A percentile compares a stretch with the other conserved stretches of the same genome.
These are phyloP conservation scores for Phoma sp. DNA, from an alignment of 2,329 filamentous ascomycete genomes.

Conservation along the genomic window DNA sequence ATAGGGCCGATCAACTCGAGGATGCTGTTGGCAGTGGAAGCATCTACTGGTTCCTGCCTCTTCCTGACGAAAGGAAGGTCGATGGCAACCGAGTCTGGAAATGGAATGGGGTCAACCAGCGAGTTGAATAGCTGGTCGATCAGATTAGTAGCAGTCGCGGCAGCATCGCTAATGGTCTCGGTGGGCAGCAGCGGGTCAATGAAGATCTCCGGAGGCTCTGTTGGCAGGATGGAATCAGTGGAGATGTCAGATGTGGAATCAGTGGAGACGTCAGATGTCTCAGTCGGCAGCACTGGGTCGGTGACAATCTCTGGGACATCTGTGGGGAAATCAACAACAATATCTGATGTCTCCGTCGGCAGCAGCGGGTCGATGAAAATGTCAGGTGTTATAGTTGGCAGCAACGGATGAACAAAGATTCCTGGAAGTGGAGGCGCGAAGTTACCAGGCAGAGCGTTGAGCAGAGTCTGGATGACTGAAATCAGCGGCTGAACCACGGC, in stretches of 20 bases:
- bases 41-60: neutral
- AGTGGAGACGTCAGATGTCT: too few relatives aligned
- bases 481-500: slow-evolving; percentile 6
- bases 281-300: too few relatives aligned
- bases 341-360: neutral
- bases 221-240: too few relatives aligned
- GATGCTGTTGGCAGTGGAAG: neutral
- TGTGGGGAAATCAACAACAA: too few relatives aligned
- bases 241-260: too few relatives aligned
- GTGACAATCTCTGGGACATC: too few relatives aligned
- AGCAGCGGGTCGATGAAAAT: slow-evolving; percentile 6
- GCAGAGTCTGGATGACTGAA: slow-evolving; percentile 9
- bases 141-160: neutral
- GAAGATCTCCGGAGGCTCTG: neutral
- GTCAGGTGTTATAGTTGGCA: neutral
- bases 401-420: slow-evolving; percentile 5
- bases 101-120: neutral
- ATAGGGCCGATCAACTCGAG: neutral
- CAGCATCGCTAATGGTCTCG: neutral
- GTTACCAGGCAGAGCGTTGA: slow-evolving; percentile 5
- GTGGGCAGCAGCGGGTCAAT: slow-evolving; percentile 1
- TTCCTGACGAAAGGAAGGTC: slow-evolving; percentile 5
- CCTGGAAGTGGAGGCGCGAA: neutral
- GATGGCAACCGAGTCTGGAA: neutral
- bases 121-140: neutral